Evolutionary conservation across 2,329 filamentous ascomycete genomes (phyloP), one percentile per base, ranked within the genome.

Genomic region (Tolypocladium amazonense): DNA sequence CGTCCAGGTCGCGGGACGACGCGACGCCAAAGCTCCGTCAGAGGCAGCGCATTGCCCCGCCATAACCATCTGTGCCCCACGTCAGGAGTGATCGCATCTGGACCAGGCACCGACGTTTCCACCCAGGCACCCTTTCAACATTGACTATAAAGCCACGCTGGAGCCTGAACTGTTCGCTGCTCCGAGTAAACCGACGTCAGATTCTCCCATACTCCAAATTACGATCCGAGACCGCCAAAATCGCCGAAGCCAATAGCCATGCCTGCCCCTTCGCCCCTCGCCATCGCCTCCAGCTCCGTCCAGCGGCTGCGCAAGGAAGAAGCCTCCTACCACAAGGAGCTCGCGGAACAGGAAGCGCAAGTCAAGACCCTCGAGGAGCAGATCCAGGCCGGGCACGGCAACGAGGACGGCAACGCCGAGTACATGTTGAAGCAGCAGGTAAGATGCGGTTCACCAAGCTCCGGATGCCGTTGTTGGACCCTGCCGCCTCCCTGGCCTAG

Each of bases 281-380:
- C 84, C 68, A 94, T 97, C 70, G 86, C 88, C 53, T 94, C 90
- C 30, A 84, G 87, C 62, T 86, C 90, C 25, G 85, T 97, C 65
- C 80, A 83, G 67, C 90, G 94, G 61, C 84, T 97, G 56, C 84
- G 96, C 65, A 97, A 96, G 75, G 94, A 99, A 75, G 90, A 97
- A 74, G 79, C 83, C 45, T 93, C 88, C 68, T 97, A 99, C 77
- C 88, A 92, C 79, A 88, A 88, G 71, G 94, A 99, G 74, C 82
- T 92, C 25, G 78, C 82, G 64, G 80, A 87, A 64, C 92, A 97
- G 72, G 81, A 89, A 67, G 81, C 82, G 62, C 84, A 88, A 60
- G 82, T 95, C 64, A 77, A 82, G 72, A 84, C 86, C 71, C 80
- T 96, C 23, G 81, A 87, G 71, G 77, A 80, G 53, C 85, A 88